Conservation (phyloP, 2,329 filamentous ascomycete species). For the Stachybotrys echinatus region DNA sequence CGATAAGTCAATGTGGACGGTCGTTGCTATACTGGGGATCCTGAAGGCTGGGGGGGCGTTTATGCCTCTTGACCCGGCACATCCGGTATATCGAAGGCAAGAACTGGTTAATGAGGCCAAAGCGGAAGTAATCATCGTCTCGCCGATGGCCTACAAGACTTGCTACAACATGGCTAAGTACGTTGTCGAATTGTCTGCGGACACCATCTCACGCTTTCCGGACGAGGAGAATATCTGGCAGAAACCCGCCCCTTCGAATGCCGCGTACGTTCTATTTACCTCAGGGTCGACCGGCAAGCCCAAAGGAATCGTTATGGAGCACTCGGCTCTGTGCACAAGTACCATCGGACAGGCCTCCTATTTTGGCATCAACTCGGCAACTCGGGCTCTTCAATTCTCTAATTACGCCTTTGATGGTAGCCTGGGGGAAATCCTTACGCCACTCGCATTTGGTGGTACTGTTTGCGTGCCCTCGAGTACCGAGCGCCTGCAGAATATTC, state of each 20-base stretch:
- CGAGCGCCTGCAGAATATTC: constrained; percentile 3
- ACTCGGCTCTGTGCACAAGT: neutral
- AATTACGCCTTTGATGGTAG: constrained; percentile 5
- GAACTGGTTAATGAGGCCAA: neutral
- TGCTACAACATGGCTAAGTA: neutral
- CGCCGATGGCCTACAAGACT: neutral
- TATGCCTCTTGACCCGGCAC: constrained; percentile 7
- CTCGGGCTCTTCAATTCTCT: constrained; percentile 4
- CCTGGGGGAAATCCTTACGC: constrained; percentile 5
- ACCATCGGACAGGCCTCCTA: no score
- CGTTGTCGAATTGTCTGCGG: neutral
- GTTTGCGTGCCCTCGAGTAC: constrained; percentile 5
- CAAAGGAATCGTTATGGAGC: neutral
- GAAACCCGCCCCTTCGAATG: neutral
- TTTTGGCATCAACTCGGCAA: neutral
- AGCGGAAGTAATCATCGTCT: neutral
- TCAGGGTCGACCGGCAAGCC: neutral
- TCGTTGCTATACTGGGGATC: constrained; percentile 7
- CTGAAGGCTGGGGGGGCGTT: constrained; percentile 9
- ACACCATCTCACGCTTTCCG: neutral
- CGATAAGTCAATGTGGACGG: constrained; percentile 8
- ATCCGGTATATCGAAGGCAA: neutral
- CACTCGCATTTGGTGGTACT: constrained; percentile 4
- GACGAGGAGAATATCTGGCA: neutral
- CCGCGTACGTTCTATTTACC: neutral